These are phyloP conservation scores for Leishmania lainsoni DNA, from an alignment of 208 protist genomes.

Conservation along the genomic window DNA sequence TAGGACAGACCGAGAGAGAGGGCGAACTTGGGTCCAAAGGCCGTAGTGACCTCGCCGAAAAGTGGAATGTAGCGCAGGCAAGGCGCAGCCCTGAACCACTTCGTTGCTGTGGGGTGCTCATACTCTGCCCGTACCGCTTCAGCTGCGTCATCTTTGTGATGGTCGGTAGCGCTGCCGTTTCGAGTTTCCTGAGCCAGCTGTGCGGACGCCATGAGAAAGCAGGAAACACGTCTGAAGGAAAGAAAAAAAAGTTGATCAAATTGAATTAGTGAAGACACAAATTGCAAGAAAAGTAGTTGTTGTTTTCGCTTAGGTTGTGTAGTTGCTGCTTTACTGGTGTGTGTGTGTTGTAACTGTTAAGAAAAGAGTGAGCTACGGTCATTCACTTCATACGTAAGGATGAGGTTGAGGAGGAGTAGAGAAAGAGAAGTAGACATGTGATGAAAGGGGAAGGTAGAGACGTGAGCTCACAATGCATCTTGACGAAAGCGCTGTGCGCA, in stretches of 20 bases:
- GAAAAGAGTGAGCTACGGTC: neutral
- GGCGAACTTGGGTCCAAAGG: conserved; percentile 45
- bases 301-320: conserved; percentile 8
- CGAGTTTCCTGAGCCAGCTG: neutral
- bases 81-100: conserved; percentile 21
- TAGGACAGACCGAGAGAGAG: conserved; percentile 36
- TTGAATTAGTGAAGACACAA: neutral
- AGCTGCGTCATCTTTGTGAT: neutral
- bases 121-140: neutral
- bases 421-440: neutral
- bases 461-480: neutral
- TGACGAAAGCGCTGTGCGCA: neutral
- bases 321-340: neutral
- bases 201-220: conserved; percentile 5
- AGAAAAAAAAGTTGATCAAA: neutral
- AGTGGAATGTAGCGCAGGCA: conserved; percentile 38
- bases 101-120: conserved; percentile 14
- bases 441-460: neutral
- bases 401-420: neutral
- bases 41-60: conserved; percentile 37
- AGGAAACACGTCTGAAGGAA: neutral
- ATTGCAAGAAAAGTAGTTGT: neutral
- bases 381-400: neutral
- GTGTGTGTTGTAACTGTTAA: neutral
- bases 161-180: neutral